Conservation (phyloP, 139 green algal genomes). For the Picocystis salinarum region DNA sequence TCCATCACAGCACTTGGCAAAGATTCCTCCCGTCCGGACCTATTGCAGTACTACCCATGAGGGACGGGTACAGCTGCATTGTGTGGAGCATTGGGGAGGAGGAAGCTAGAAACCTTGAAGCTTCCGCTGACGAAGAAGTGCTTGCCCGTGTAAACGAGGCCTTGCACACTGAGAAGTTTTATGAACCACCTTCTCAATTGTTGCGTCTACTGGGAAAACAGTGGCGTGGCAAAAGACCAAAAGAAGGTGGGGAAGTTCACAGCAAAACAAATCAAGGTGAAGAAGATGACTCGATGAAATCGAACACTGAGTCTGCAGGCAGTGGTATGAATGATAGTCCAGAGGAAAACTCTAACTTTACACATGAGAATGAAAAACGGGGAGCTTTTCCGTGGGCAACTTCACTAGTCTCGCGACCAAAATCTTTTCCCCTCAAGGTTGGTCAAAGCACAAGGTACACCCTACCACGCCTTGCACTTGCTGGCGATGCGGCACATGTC, state of each 20-base stretch:
- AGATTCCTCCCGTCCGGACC: slow-evolving; percentile 56
- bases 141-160: slow-evolving; percentile 11
- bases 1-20: slow-evolving; percentile 44
- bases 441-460: slow-evolving; percentile 21
- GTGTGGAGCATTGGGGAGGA: slow-evolving; percentile 49
- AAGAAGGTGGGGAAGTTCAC: neutral
- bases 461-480: slow-evolving; percentile 39
- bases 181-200: neutral
- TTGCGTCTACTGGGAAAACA: neutral
- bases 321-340: no score
- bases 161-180: slow-evolving; percentile 10
- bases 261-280: no score
- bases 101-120: slow-evolving; percentile 32
- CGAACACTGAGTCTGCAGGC: no score
- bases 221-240: neutral
- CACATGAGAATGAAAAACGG: no score
- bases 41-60: slow-evolving; percentile 55
- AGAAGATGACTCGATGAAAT: no score
- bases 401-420: no score
- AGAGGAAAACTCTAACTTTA: no score
- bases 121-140: slow-evolving; percentile 11
- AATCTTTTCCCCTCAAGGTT: neutral
- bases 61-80: slow-evolving; percentile 37
- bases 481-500: slow-evolving; percentile 59
- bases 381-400: no score